These are phyloP conservation scores for Stentor coeruleus DNA, from an alignment of 73 alveolate genomes.

Conservation along the genomic window DNA sequence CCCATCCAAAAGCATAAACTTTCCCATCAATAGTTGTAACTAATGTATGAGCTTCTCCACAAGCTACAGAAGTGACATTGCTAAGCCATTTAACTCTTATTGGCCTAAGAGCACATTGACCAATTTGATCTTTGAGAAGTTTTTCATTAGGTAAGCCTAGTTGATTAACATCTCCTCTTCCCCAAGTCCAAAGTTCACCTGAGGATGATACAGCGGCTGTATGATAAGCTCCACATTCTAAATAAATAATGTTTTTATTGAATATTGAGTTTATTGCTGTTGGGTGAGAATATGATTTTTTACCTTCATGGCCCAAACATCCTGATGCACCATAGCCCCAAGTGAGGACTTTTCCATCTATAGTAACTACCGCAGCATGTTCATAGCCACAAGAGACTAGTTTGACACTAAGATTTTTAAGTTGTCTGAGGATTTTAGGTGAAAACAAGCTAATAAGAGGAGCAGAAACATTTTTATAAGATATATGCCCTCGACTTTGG, in stretches of 20 bases:
- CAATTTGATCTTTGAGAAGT: conserved; percentile 38
- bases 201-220: conserved; percentile 35
- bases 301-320: conserved; percentile 60
- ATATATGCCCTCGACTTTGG: background rate
- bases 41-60: conserved; percentile 70
- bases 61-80: conserved; percentile 35
- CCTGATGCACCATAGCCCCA: conserved; percentile 82
- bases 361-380: conserved; percentile 44
- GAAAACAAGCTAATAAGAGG: conserved; percentile 6
- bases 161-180: conserved; percentile 62
- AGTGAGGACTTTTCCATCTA: conserved; percentile 41
- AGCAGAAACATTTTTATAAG: background rate
- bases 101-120: conserved; percentile 33
- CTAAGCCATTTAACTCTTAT: background rate
- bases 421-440: background rate
- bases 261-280: conserved; percentile 24
- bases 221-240: conserved; percentile 67
- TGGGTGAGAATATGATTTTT: conserved; percentile 42
- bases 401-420: background rate
- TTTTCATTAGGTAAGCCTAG: conserved; percentile 39
- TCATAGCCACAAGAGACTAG: conserved; percentile 55
- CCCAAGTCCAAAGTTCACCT: conserved; percentile 52
- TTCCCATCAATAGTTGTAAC: conserved; percentile 36
- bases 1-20: conserved; percentile 62
- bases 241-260: conserved; percentile 7